phyloP scores from a whole-genome alignment of 306 rosid genomes.

The Hippophae rhamnoides region DNA sequence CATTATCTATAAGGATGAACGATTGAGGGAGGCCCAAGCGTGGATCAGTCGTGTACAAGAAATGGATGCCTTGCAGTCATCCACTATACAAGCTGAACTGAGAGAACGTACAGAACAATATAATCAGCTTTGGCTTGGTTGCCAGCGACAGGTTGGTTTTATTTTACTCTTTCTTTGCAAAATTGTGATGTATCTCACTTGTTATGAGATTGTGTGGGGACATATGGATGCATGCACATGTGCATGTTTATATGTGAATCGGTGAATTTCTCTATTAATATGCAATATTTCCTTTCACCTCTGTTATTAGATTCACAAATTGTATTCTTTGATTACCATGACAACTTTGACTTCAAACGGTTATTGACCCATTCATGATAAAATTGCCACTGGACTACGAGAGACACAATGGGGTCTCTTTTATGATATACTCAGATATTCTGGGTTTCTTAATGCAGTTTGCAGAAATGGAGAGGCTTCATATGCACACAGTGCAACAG shows the following conservation, averaged over 20 bases:
- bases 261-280: background rate
- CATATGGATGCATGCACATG: background rate
- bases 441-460: slow-evolving; percentile 41
- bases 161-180: slow-evolving; percentile 6
- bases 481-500: slow-evolving; percentile 72
- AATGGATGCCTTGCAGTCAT: slow-evolving; percentile 85
- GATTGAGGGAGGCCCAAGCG: slow-evolving; percentile 83
- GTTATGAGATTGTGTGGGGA: background rate
- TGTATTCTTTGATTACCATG: background rate
- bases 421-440: no score
- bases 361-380: background rate
- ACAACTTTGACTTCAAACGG: background rate
- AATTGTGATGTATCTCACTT: background rate
- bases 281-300: background rate
- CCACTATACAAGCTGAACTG: slow-evolving; percentile 81
- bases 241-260: background rate
- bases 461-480: slow-evolving; percentile 91
- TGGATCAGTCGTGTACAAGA: slow-evolving; percentile 92
- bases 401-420: background rate
- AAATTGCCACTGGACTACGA: background rate
- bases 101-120: slow-evolving; percentile 87
- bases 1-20: slow-evolving; percentile 80
- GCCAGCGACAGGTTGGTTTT: slow-evolving; percentile 80
- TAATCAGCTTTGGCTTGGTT: slow-evolving; percentile 90
- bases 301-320: background rate